Percentiles rank a stretch among this genome's conserved stretches.
These are phyloP conservation scores for Penicillium goetzii DNA, from an alignment of 495 filamentous ascomycete genomes.

Conservation along the genomic window DNA sequence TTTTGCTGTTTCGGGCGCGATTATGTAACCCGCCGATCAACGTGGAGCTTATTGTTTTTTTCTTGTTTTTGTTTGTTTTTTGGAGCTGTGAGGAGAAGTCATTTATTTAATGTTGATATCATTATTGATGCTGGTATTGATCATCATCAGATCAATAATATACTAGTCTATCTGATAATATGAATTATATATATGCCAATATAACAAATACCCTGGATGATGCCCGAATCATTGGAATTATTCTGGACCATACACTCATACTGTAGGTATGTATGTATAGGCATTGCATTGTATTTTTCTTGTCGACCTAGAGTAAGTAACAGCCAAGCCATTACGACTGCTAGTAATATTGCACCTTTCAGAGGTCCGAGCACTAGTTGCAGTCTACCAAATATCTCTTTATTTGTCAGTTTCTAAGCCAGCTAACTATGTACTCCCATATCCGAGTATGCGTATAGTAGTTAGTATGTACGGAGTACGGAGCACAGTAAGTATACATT, in stretches of 20 bases:
- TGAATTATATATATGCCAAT: background rate
- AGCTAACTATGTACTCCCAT: background rate
- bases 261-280: too few species aligned
- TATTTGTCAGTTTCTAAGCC: background rate
- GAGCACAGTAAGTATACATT: background rate
- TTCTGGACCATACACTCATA: too few species aligned
- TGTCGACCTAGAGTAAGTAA: background rate
- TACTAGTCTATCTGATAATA: background rate
- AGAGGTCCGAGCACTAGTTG: background rate
- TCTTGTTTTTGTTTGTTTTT: too few species aligned
- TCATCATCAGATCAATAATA: background rate
- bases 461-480: background rate
- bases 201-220: background rate
- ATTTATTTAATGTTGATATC: background rate
- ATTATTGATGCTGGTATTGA: background rate
- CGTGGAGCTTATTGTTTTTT: background rate
- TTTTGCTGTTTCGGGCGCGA: conserved; percentile 22
- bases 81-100: background rate
- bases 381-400: background rate
- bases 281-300: background rate
- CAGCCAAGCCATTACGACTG: background rate
- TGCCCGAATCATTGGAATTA: background rate
- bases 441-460: background rate
- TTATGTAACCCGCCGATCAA: conserved; percentile 31
- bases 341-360: background rate